Evolutionary conservation across 1,284 basidiomycete species (phyloP).

Genomic region (Trichosporon sp.): DNA sequence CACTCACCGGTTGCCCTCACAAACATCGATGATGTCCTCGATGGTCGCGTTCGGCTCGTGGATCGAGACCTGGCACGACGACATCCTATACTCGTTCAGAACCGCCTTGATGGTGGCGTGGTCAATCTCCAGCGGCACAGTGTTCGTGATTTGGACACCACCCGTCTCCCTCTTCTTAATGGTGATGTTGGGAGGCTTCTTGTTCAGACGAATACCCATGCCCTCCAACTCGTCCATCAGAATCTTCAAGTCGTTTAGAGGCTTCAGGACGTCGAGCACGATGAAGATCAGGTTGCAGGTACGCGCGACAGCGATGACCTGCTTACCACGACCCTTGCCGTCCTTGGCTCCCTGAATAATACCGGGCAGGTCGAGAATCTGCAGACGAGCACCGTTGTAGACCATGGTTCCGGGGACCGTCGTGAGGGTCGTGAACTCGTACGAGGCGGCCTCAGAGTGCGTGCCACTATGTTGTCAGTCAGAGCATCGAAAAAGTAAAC

Average conservation of each 20-base stretch:
- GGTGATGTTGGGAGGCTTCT: conserved; percentile 82
- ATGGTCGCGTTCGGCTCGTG: conserved; percentile 88
- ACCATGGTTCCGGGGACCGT: conserved; percentile 85
- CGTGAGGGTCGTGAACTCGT: conserved; percentile 80
- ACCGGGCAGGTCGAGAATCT: conserved; percentile 55
- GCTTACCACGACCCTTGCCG: conserved; percentile 93
- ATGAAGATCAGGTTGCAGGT: conserved; percentile 99
- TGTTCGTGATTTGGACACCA: conserved; percentile 77
- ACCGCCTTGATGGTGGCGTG: conserved; percentile 96
- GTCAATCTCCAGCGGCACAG: conserved; percentile 94
- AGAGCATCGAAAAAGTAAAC: conserved; percentile 12
- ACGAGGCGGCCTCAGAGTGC: conserved; percentile 94
- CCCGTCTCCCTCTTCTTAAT: conserved; percentile 93
- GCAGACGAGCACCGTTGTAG: conserved; percentile 59
- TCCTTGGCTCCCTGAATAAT: conserved; percentile 99
- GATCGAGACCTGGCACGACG: conserved; percentile 89
- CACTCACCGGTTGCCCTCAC: conserved; percentile 78
- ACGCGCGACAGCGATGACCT: conserved; percentile 88
- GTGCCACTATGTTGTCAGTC: conserved; percentile 58
- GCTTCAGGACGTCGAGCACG: conserved; percentile 95
- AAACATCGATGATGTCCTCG: conserved; percentile 95
- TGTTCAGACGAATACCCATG: conserved; percentile 94
- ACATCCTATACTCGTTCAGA: conserved; percentile 81
- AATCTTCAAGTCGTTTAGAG: conserved; percentile 86
- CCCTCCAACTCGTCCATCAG: conserved; percentile 92